Evolutionary conservation across 225 moss, liverwort and hornwort genomes (phyloP).

Genomic region (Ulota crispa): DNA sequence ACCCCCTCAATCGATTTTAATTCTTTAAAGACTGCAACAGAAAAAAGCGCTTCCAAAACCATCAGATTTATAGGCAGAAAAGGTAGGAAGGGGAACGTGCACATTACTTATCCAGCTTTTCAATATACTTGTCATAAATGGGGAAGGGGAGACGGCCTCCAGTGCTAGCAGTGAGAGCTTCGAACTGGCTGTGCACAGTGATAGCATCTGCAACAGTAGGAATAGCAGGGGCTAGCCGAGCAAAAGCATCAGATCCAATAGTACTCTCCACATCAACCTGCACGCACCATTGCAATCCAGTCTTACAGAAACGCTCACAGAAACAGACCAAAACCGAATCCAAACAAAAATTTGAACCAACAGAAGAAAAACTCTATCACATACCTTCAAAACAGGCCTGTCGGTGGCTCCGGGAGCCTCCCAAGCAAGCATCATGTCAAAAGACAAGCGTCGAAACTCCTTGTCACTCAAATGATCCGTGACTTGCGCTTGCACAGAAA

Average conservation of each 20-base stretch:
- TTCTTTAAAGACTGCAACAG: not conserved
- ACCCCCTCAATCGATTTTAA: not conserved
- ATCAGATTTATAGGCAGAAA: not conserved
- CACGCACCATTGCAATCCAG: slow-evolving; percentile 16
- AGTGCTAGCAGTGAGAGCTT: slow-evolving; percentile 74
- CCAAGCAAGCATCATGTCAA: slow-evolving; percentile 99
- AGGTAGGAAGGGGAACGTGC: not conserved
- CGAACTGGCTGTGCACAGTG: slow-evolving; percentile 88
- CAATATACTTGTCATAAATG: slow-evolving; percentile 83
- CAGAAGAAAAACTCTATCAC: not conserved
- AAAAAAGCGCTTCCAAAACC: not conserved
- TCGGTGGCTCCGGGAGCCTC: slow-evolving; percentile 87
- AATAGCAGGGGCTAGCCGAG: slow-evolving; percentile 85
- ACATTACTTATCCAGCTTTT: slow-evolving; percentile 79
- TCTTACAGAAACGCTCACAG: not conserved
- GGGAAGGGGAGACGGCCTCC: slow-evolving; percentile 82
- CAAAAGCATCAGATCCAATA: slow-evolving; percentile 85
- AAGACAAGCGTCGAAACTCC: slow-evolving; percentile 83
- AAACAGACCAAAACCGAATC: not conserved
- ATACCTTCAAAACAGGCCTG: slow-evolving; percentile 80
- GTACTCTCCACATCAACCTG: slow-evolving; percentile 94
- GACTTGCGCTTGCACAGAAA: slow-evolving; percentile 84
- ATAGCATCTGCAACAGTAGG: slow-evolving; percentile 87
- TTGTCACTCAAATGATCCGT: slow-evolving; percentile 77
- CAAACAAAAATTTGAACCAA: not conserved